These are phyloP conservation scores for Trichoderma harzianum DNA, from an alignment of 2,329 filamentous ascomycete species.

Conservation along the genomic window DNA sequence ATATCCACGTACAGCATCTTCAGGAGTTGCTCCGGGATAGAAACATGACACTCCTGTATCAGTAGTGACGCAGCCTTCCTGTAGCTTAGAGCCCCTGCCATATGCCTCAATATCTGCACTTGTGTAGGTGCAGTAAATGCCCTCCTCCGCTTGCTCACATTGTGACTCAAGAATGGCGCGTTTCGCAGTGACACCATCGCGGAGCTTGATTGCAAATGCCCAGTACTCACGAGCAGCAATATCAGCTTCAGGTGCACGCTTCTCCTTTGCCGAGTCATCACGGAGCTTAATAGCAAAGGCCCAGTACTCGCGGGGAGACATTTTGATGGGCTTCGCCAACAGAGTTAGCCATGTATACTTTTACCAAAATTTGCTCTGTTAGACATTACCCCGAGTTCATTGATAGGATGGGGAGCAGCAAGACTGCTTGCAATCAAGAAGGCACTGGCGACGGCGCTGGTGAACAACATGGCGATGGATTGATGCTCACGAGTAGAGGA, in stretches of 20 bases:
- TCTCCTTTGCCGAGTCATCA: neutral
- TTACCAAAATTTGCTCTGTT: neutral
- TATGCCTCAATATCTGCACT: constrained; percentile 17
- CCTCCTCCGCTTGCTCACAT: neutral
- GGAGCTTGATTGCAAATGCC: neutral
- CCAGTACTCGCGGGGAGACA: neutral
- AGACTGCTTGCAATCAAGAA: neutral
- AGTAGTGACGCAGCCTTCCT: neutral
- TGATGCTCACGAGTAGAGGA: neutral
- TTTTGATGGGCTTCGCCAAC: neutral
- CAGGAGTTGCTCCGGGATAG: neutral
- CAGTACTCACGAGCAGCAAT: neutral
- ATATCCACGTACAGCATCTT: neutral
- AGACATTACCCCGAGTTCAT: neutral
- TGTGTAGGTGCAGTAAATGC: constrained; percentile 19
- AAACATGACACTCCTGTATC: neutral
- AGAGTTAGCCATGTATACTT: neutral
- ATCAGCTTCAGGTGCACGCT: neutral
- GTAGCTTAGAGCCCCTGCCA: neutral
- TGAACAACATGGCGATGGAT: neutral
- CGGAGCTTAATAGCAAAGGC: neutral
- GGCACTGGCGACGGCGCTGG: neutral
- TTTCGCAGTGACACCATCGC: neutral
- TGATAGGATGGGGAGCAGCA: neutral
- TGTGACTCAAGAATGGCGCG: neutral